phyloP scores from a whole-genome alignment of 2,329 filamentous ascomycete species.

The Cladophialophora bantiana region DNA sequence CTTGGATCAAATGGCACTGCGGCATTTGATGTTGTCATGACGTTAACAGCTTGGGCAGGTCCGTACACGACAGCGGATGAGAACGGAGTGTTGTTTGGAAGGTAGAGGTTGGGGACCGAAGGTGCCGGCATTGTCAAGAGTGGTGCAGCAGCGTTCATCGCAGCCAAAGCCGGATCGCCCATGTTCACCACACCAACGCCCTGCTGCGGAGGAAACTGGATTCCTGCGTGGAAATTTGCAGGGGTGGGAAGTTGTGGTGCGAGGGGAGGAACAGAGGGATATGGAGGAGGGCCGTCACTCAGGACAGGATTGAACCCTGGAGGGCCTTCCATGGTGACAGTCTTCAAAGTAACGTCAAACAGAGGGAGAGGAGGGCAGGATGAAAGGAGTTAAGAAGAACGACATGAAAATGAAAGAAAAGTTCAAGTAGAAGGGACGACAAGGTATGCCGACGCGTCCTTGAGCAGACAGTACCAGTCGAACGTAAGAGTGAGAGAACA shows the following conservation, averaged over 20 bases:
- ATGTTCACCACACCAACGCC: neutral
- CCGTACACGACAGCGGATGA: neutral
- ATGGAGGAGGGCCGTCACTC: neutral
- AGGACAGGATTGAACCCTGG: neutral
- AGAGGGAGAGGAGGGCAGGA: conserved; percentile 8
- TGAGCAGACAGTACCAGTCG: neutral
- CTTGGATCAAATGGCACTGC: conserved; percentile 29
- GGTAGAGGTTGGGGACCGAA: conserved; percentile 2
- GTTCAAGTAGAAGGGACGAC: neutral
- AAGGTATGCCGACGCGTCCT: too few species aligned
- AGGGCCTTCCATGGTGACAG: conserved; percentile 21
- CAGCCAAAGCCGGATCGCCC: neutral
- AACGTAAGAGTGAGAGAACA: conserved; percentile 23
- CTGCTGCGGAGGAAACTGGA: neutral
- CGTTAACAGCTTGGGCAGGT: neutral
- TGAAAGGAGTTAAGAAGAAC: neutral
- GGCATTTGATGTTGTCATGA: neutral
- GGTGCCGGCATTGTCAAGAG: neutral
- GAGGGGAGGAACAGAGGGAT: neutral
- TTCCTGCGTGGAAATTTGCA: neutral
- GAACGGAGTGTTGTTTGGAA: neutral
- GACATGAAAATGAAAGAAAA: conserved; percentile 4
- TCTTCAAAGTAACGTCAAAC: conserved; percentile 11
- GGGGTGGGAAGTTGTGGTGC: neutral
- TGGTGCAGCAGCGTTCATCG: neutral